Percentiles rank a stretch among this genome's conserved stretches.
Conservation (phyloP, 1,284 basidiomycete species). For the Ceratobasidium theobromae region DNA sequence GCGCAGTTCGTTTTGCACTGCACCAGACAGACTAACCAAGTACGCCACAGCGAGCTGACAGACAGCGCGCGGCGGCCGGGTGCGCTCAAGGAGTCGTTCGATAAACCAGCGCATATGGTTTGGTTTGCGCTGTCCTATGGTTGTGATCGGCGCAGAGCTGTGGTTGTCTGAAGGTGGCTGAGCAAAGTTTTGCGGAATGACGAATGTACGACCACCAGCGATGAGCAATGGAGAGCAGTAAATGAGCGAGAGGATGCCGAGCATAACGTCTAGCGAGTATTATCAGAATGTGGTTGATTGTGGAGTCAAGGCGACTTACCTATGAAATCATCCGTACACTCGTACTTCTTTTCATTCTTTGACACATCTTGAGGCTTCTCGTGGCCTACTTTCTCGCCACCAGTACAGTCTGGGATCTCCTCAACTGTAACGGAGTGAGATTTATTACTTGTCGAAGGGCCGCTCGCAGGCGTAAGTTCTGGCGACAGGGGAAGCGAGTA, state of each 20-base stretch:
- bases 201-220: conserved; percentile 23
- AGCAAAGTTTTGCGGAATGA: conserved; percentile 23
- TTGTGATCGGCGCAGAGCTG: neutral
- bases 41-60: conserved; percentile 30
- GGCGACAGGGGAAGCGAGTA: conserved; percentile 21
- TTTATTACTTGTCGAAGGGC: neutral
- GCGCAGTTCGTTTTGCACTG: conserved; percentile 20
- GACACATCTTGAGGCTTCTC: neutral
- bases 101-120: conserved; percentile 29
- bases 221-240: conserved; percentile 28
- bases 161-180: neutral
- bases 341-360: conserved; percentile 17
- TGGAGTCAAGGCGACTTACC: neutral
- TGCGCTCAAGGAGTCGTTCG: conserved; percentile 25
- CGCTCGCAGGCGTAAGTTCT: conserved; percentile 14
- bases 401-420: neutral
- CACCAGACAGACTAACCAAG: conserved; percentile 5
- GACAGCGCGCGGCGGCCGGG: conserved; percentile 21
- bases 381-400: conserved; percentile 6
- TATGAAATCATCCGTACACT: conserved; percentile 28
- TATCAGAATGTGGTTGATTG: neutral
- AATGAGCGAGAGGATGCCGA: conserved; percentile 26
- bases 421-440: conserved; percentile 3
- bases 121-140: conserved; percentile 5
- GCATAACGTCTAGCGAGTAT: conserved; percentile 3